These are phyloP conservation scores for Lumnitzera littorea DNA, from an alignment of 345 rosid species.

Conservation along the genomic window DNA sequence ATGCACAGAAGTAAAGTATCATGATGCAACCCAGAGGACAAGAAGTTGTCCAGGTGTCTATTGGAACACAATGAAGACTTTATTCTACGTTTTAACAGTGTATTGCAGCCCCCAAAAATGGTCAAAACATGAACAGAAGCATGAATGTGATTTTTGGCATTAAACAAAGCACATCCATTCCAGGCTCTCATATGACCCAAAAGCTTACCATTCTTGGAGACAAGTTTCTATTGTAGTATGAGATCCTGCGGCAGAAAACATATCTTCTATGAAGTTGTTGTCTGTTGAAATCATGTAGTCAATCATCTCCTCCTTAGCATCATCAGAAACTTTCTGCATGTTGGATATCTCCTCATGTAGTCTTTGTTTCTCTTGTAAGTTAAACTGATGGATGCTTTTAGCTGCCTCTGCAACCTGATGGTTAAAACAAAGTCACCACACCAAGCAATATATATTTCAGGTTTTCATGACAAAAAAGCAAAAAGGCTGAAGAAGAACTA, in stretches of 20 bases:
- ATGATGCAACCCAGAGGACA: too few relatives aligned
- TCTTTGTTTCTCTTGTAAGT: constrained; percentile 36
- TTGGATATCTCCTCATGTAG: constrained; percentile 45
- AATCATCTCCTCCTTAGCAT: constrained; percentile 39
- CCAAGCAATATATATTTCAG: background rate
- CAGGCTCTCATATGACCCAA: background rate
- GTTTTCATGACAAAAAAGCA: background rate
- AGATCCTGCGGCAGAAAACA: constrained; percentile 55
- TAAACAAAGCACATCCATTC: too few relatives aligned
- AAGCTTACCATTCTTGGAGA: constrained; percentile 56
- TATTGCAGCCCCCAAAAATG: too few relatives aligned
- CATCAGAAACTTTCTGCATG: constrained; percentile 53
- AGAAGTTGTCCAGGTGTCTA: too few relatives aligned
- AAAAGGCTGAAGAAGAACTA: background rate
- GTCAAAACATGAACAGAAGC: too few relatives aligned
- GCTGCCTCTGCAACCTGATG: constrained; percentile 63
- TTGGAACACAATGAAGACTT: too few relatives aligned
- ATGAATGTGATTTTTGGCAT: too few relatives aligned
- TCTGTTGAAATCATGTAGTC: constrained; percentile 37
- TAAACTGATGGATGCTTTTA: constrained; percentile 31
- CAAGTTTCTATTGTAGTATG: constrained; percentile 38
- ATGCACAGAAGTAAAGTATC: too few relatives aligned
- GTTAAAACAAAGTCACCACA: constrained; percentile 6
- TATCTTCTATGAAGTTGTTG: constrained; percentile 44
- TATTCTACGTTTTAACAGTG: too few relatives aligned